These are phyloP conservation scores for Adenanthera pavonina DNA, from an alignment of 306 rosid genomes.

Conservation along the genomic window DNA sequence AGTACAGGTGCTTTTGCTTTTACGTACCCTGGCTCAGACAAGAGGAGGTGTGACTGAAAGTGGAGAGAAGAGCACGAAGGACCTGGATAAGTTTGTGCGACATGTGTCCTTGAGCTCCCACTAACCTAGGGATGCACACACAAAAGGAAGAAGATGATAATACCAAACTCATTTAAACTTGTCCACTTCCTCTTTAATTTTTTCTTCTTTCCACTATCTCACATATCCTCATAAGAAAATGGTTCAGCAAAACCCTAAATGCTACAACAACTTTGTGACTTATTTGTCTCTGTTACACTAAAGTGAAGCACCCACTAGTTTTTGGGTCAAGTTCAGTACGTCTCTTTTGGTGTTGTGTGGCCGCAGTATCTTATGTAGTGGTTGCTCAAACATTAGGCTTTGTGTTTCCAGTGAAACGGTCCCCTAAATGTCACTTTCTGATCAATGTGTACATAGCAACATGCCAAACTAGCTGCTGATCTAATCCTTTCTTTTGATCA, in stretches of 20 bases:
- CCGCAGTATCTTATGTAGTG: neutral
- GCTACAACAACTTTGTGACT: slow-evolving; percentile 20
- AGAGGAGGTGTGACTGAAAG: slow-evolving; percentile 3
- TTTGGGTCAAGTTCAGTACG: neutral
- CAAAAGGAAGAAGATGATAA: neutral
- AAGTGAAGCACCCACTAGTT: slow-evolving; percentile 41
- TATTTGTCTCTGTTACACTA: slow-evolving; percentile 11
- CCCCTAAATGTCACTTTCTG: neutral
- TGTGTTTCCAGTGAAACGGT: slow-evolving; percentile 4
- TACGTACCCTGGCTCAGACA: neutral
- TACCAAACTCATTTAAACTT: neutral
- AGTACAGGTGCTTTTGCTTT: slow-evolving; percentile 1
- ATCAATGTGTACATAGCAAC: neutral
- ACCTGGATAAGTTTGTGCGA: neutral
- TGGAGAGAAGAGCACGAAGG: slow-evolving; percentile 15
- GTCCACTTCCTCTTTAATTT: slow-evolving; percentile 14
- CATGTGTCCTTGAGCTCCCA: slow-evolving; percentile 23
- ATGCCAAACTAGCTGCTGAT: slow-evolving; percentile 7
- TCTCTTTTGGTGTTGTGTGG: neutral
- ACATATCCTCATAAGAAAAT: neutral
- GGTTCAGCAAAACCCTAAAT: neutral
- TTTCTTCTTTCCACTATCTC: neutral
- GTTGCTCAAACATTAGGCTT: neutral
- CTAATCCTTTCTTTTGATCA: neutral
- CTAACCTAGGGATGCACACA: neutral